Percentiles rank a stretch among this genome's conserved stretches.
phyloP scores from a whole-genome alignment of 805 yeast species.

The Grigorovia transvaalensis region DNA sequence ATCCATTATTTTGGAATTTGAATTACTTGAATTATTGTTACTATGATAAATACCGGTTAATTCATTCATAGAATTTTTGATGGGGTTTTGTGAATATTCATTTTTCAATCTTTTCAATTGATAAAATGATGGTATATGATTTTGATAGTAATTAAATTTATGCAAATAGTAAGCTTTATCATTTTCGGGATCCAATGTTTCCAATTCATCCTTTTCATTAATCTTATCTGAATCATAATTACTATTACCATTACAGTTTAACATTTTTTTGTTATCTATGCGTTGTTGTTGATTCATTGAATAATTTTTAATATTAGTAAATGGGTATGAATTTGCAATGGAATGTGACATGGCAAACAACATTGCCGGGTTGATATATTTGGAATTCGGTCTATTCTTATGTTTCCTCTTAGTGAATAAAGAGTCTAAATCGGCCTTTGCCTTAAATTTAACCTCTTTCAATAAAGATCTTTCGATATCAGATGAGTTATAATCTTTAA shows the following conservation, averaged over 20 bases:
- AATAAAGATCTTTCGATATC: constrained; percentile 75
- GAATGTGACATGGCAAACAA: neutral
- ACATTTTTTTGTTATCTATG: neutral
- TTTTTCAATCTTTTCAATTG: constrained; percentile 51
- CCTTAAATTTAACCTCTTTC: constrained; percentile 59
- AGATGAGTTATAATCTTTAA: constrained; percentile 50
- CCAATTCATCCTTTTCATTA: neutral
- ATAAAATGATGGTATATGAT: constrained; percentile 34
- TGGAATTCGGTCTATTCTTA: constrained; percentile 9
- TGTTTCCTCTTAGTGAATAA: constrained; percentile 25
- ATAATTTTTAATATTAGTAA: neutral
- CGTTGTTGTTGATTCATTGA: neutral
- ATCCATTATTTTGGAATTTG: constrained; percentile 14
- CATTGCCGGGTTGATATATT: neutral
- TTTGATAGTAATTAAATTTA: neutral
- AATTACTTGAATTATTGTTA: neutral
- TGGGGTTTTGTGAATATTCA: constrained; percentile 62
- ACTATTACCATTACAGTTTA: neutral
- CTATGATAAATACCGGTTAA: constrained; percentile 37
- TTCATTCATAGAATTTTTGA: constrained; percentile 40
- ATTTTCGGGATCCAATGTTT: neutral
- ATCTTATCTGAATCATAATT: neutral
- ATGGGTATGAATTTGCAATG: neutral
- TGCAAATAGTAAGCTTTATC: neutral
- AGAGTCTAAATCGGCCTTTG: constrained; percentile 34